Evolutionary conservation across 2,329 filamentous ascomycete species (phyloP).

Genomic region (Pseudomassariella vexata): DNA sequence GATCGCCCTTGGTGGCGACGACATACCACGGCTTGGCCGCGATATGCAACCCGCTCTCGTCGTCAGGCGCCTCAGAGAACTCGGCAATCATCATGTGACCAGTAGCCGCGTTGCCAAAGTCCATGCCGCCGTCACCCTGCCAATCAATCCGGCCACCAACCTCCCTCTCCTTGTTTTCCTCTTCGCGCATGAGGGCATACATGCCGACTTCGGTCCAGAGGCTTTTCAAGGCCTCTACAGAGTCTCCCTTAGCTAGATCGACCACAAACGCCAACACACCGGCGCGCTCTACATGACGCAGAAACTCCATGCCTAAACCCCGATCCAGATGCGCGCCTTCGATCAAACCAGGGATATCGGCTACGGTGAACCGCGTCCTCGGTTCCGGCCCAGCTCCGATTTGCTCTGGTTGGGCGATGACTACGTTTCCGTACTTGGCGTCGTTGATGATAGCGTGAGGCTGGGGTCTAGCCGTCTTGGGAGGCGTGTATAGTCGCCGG

Average conservation of each 20-base stretch:
- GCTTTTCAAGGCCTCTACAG: conserved; percentile 69
- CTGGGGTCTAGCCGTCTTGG: conserved; percentile 19
- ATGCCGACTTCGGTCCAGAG: conserved; percentile 88
- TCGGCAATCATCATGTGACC: conserved; percentile 25
- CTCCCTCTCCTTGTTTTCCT: conserved; percentile 62
- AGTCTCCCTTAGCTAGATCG: conserved; percentile 75
- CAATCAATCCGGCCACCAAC: conserved; percentile 51
- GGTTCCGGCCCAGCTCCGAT: conserved; percentile 39
- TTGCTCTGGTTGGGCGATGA: conserved; percentile 17
- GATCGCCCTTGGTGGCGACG: conserved; percentile 86
- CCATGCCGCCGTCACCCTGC: conserved; percentile 44
- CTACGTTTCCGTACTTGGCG: conserved; percentile 20
- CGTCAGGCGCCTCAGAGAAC: conserved; percentile 15
- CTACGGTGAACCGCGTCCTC: conserved; percentile 81
- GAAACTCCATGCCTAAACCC: conserved; percentile 83
- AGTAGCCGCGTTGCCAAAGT: conserved; percentile 7
- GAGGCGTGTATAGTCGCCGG: conserved; percentile 48
- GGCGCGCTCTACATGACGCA: conserved; percentile 91
- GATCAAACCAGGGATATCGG: conserved; percentile 91
- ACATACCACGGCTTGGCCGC: conserved; percentile 97
- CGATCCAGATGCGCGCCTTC: conserved; percentile 88
- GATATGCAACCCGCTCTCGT: conserved; percentile 52
- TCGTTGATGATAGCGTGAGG: conserved; percentile 33
- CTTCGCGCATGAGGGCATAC: conserved; percentile 75
- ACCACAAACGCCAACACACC: conserved; percentile 90